Percentiles rank a stretch among this genome's conserved stretches.
Evolutionary conservation across 2,329 filamentous ascomycete genomes (phyloP).

Genomic region (Talaromyces sp.): DNA sequence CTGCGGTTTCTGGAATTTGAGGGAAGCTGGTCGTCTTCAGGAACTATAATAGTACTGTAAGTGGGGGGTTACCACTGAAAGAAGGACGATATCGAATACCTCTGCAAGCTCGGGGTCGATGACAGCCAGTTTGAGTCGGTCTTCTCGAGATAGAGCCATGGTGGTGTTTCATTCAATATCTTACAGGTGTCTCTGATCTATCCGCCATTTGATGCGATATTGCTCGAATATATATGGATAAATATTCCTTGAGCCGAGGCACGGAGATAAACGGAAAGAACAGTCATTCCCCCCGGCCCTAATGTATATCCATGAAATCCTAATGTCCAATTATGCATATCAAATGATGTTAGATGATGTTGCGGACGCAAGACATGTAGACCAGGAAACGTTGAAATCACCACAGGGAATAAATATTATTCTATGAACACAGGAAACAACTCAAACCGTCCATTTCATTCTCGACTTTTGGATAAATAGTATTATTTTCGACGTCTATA

Average conservation of each 20-base stretch:
- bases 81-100: slow-evolving; percentile 9
- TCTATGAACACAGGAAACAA: not conserved
- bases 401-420: not conserved
- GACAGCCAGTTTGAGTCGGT: slow-evolving; percentile 20
- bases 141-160: slow-evolving; percentile 14
- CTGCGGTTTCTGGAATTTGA: not conserved
- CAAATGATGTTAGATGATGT: not conserved
- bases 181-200: not conserved
- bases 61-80: not conserved
- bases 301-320: not conserved
- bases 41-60: not conserved
- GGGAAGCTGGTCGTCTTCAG: not conserved
- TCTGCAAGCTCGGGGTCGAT: slow-evolving; percentile 25
- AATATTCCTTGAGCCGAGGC: not conserved
- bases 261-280: not conserved
- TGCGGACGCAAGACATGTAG: not conserved
- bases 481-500: not conserved
- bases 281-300: not conserved
- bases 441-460: not conserved
- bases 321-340: not conserved
- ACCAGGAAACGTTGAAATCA: not conserved
- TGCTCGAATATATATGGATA: not conserved
- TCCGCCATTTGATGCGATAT: not conserved
- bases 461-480: not conserved
- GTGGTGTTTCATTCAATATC: not conserved